Conservation (phyloP, 2,329 filamentous ascomycete species). For the Epicoccum sorghinum region DNA sequence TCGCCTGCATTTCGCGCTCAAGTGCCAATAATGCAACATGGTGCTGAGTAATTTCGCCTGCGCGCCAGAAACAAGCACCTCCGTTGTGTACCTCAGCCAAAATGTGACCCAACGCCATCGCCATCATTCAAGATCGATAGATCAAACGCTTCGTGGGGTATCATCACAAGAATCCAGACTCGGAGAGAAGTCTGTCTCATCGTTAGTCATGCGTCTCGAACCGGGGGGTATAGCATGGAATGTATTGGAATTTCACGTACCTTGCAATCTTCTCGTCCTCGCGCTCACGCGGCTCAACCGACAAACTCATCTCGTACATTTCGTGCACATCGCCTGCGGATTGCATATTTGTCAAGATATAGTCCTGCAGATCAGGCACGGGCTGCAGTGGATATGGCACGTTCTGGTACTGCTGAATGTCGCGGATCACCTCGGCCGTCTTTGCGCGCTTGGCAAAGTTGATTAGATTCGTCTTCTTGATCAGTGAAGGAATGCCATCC, state of each 20-base stretch:
- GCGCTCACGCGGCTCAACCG: conserved; percentile 90
- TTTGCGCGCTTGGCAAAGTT: conserved; percentile 99
- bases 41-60: conserved; percentile 2
- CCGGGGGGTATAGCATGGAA: conserved; percentile 15
- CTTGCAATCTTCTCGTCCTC: conserved; percentile 99
- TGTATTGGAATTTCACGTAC: conserved; percentile 56
- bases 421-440: conserved; percentile 96
- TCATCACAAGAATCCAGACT: conserved; percentile 62
- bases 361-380: conserved; percentile 91
- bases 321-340: conserved; percentile 94
- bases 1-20: conserved; percentile 8
- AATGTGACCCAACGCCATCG: conserved; percentile 18
- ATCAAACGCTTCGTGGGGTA: conserved; percentile 44
- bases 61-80: conserved; percentile 10
- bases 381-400: conserved; percentile 92
- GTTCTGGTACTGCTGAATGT: conserved; percentile 98
- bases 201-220: conserved; percentile 11
- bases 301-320: conserved; percentile 98
- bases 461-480: conserved; percentile 95
- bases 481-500: conserved; percentile 93
- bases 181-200: conserved; percentile 56
- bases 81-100: conserved; percentile 9
- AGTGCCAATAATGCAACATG: conserved; percentile 16
- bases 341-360: conserved; percentile 96
- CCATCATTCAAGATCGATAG: conserved; percentile 19